Percentiles rank a stretch among this genome's conserved stretches.
Conservation (phyloP, 805 yeast genomes). For the Yamadazyma ubonensis region DNA sequence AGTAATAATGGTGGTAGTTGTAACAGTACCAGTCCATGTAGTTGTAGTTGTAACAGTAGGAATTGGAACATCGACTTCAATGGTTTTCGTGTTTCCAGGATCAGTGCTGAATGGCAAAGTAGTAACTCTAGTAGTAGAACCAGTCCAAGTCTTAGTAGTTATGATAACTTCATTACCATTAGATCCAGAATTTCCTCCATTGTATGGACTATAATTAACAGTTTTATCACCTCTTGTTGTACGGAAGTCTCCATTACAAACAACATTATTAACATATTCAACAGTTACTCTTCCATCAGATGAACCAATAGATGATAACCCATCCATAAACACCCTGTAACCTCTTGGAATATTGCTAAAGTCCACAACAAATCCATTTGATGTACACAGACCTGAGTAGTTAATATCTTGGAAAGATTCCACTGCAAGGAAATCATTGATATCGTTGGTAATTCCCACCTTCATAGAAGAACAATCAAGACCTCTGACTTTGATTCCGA, state of each 20-base stretch:
- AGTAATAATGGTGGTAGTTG: conserved; percentile 17
- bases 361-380: conserved; percentile 9
- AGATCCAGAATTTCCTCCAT: conserved; percentile 11
- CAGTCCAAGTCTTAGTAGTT: conserved; percentile 22
- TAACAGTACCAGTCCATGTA: conserved; percentile 16
- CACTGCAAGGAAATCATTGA: conserved; percentile 24
- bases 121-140: conserved; percentile 18
- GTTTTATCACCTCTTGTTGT: background rate
- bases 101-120: conserved; percentile 18
- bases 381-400: conserved; percentile 18
- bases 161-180: conserved; percentile 16
- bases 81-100: conserved; percentile 21
- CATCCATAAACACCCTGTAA: conserved; percentile 23
- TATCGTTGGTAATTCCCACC: conserved; percentile 19
- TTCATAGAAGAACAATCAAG: conserved; percentile 24
- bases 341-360: conserved; percentile 29
- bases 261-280: conserved; percentile 11
- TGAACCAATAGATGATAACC: conserved; percentile 1
- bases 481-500: conserved; percentile 19
- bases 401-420: conserved; percentile 7
- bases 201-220: background rate
- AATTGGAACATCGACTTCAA: conserved; percentile 22
- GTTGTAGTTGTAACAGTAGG: conserved; percentile 16
- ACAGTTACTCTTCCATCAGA: conserved; percentile 1
- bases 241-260: conserved; percentile 10